phyloP scores from a whole-genome alignment of 2,329 filamentous ascomycete species.

The Lithohypha guttulata region DNA sequence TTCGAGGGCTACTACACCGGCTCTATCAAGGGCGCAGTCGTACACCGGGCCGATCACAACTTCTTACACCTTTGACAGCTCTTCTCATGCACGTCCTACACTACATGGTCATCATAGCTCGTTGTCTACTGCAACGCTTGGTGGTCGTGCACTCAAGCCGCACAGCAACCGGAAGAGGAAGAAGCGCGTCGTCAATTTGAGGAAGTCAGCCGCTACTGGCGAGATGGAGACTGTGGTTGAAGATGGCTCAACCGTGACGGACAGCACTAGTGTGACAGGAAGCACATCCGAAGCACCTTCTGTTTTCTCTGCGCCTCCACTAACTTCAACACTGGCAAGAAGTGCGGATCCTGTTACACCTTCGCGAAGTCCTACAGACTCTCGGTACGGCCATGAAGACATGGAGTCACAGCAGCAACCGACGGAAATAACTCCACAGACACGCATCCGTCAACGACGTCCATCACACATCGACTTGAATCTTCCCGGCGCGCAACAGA shows the following conservation, averaged over 20 bases:
- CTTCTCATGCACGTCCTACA: conserved; percentile 53
- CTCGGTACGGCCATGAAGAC: background rate
- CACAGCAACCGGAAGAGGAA: conserved; percentile 36
- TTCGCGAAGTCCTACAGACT: conserved; percentile 35
- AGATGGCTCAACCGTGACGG: conserved; percentile 26
- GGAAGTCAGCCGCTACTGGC: conserved; percentile 30
- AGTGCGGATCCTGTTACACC: conserved; percentile 50
- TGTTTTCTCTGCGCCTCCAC: conserved; percentile 43
- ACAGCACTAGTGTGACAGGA: conserved; percentile 27
- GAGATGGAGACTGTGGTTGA: conserved; percentile 33
- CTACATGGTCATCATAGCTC: conserved; percentile 24
- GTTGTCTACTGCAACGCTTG: conserved; percentile 32
- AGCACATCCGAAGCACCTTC: conserved; percentile 34
- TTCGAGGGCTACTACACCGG: conserved; percentile 33
- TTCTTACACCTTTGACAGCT: conserved; percentile 62
- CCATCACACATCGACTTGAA: background rate
- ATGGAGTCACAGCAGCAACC: background rate
- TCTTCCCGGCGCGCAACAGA: too few species aligned
- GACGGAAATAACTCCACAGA: conserved; percentile 1
- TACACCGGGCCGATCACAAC: conserved; percentile 39
- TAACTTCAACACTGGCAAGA: conserved; percentile 31
- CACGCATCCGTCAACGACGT: background rate
- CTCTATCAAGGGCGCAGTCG: conserved; percentile 54
- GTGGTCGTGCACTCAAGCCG: conserved; percentile 28
- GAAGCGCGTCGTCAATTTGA: conserved; percentile 40